Evolutionary conservation across 768 basidiomycete genomes (phyloP), one percentile per base, ranked within the genome.

Genomic region (Candolleomyces eurysporus): DNA sequence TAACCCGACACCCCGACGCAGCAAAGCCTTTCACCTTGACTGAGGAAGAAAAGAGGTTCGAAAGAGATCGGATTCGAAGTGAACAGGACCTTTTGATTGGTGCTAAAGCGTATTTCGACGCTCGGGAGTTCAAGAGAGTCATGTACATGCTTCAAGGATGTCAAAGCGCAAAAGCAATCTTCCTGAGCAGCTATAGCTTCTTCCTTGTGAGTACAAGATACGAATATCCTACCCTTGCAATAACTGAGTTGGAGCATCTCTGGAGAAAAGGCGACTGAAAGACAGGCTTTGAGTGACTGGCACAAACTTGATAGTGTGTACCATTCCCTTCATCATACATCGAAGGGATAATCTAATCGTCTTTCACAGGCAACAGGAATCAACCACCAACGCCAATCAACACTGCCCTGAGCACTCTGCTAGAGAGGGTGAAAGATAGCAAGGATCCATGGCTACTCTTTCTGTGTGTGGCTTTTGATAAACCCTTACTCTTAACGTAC

Each of bases 381-480:
- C 88, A 91, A 66, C 86, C 88, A 11, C 80, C 86, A 1, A 74
- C 81, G 31, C 89, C 92, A 13, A 77, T 88, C 39, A 92, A 93
- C 63, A 70, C 76, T 26, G 78, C 78, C 14, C 69, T 92, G 4
- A 73, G 79, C 32, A 79, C 82, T 14, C 77, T 96, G 22, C 77
- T 94, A 4, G 82, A 82, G 48, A 71, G 78, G 32, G 84, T 94
- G 9, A 75, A 79, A 51, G 76, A 82, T 66, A 73, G 78, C 4
- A 80, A 76, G 5, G 93, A 97, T 71, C 90, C 94, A 4, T 96
- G 90, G 84, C 73, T 93, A 14, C 73, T 94, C 7, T 96, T 93
- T 71, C 72, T 97, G 94, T 95, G 59, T 62, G 88, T 32, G 45
- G n/a, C 48, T 11, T 36, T 51, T 22, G 43, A 48, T 48, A 16